Conservation (phyloP, 2,329 filamentous ascomycete species). For the Sporothrix mexicana region DNA sequence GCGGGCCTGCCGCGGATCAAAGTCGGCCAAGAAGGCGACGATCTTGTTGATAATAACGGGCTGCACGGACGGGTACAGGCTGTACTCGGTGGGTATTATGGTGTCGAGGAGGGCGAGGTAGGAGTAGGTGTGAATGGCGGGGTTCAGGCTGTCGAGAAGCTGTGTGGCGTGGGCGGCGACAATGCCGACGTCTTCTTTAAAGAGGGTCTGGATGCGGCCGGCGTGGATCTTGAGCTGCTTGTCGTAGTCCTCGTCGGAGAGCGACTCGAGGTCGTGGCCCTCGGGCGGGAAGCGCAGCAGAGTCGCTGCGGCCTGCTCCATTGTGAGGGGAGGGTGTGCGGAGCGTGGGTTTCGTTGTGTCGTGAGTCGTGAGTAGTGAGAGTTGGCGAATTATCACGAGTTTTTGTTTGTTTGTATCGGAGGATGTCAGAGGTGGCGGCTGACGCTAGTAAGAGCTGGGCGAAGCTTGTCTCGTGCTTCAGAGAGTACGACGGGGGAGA, state of each 20-base stretch:
- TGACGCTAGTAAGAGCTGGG: constrained; percentile 10
- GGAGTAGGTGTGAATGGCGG: constrained; percentile 57
- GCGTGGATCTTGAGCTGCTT: constrained; percentile 48
- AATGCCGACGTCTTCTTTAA: constrained; percentile 44
- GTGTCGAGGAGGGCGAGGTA: constrained; percentile 56
- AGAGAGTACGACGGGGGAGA: too few species aligned
- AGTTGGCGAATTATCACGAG: too few species aligned
- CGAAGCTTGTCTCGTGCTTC: neutral
- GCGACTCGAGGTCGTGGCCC: constrained; percentile 35
- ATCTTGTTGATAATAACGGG: constrained; percentile 50
- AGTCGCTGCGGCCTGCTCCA: constrained; percentile 48
- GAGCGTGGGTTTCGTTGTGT: neutral
- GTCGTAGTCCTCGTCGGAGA: constrained; percentile 50
- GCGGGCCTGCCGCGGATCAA: constrained; percentile 59
- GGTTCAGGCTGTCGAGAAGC: constrained; percentile 57
- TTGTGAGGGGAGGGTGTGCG: constrained; percentile 36
- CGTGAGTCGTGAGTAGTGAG: too few species aligned
- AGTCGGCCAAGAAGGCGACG: constrained; percentile 54
- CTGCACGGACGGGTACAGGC: constrained; percentile 43
- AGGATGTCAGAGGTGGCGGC: neutral
- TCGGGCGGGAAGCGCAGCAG: constrained; percentile 53
- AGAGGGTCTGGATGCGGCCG: constrained; percentile 47
- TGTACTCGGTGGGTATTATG: constrained; percentile 42
- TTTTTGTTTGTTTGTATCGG: neutral
- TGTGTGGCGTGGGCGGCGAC: constrained; percentile 46